phyloP scores from a whole-genome alignment of 768 basidiomycete genomes.

The Termitomyces bulborhizus region DNA sequence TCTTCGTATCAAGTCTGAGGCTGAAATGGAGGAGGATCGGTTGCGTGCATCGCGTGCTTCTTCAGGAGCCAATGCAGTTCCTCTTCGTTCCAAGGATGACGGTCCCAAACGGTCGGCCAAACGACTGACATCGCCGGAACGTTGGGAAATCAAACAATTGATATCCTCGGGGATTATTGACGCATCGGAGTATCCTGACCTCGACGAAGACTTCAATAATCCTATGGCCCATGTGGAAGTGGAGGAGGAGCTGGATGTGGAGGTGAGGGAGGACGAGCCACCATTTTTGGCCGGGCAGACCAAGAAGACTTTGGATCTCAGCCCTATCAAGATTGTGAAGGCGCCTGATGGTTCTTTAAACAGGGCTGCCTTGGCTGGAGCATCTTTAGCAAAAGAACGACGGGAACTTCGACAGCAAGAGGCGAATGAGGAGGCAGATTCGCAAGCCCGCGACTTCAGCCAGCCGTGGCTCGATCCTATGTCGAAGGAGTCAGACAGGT shows the following conservation, averaged over 20 bases:
- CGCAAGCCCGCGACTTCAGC: slow-evolving; percentile 90
- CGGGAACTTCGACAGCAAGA: slow-evolving; percentile 93
- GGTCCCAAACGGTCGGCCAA: slow-evolving; percentile 74
- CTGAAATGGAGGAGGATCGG: slow-evolving; percentile 84
- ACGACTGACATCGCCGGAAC: slow-evolving; percentile 90
- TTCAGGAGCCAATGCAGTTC: slow-evolving; percentile 84
- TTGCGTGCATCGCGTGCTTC: slow-evolving; percentile 53
- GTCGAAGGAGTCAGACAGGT: slow-evolving; percentile 78
- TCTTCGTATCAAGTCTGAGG: slow-evolving; percentile 89
- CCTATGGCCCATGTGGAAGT: slow-evolving; percentile 77
- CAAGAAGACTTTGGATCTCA: slow-evolving; percentile 90
- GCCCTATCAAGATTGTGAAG: slow-evolving; percentile 97
- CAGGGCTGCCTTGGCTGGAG: slow-evolving; percentile 90
- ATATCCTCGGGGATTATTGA: slow-evolving; percentile 92
- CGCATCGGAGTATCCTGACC: slow-evolving; percentile 89
- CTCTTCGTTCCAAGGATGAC: slow-evolving; percentile 52
- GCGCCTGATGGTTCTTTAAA: slow-evolving; percentile 98
- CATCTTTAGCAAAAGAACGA: slow-evolving; percentile 90
- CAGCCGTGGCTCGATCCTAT: slow-evolving; percentile 98
- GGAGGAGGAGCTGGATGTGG: slow-evolving; percentile 96
- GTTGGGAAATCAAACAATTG: slow-evolving; percentile 99
- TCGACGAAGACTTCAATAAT: slow-evolving; percentile 81
- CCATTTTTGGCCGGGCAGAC: slow-evolving; percentile 95
- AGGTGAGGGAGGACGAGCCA: slow-evolving; percentile 95
- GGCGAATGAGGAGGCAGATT: slow-evolving; percentile 89